Evolutionary conservation across 192 early-diverging fungal species (phyloP).

Genomic region (Podila clonocystis): DNA sequence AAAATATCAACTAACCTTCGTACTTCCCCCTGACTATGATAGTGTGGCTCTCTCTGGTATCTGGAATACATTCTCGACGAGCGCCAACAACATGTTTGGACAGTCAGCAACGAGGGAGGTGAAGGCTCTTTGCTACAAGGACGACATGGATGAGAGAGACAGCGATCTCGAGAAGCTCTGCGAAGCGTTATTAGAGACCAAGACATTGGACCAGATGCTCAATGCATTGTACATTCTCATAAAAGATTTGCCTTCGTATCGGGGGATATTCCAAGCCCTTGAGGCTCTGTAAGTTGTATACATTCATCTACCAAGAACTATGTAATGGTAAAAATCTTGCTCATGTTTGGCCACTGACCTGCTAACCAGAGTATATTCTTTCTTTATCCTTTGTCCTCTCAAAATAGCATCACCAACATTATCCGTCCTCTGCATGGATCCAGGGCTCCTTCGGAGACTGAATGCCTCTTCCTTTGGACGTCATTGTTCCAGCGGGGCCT

Average conservation of each 20-base stretch:
- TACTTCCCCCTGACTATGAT: not conserved
- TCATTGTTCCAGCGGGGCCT: slow-evolving; percentile 13
- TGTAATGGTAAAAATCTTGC: not conserved
- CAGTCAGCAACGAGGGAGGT: not conserved
- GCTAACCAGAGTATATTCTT: slow-evolving; percentile 1
- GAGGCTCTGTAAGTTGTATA: too few relatives aligned
- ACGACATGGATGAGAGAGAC: not conserved
- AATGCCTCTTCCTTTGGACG: slow-evolving; percentile 14
- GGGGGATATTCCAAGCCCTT: too few relatives aligned
- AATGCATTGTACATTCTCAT: not conserved
- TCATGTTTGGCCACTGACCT: slow-evolving; percentile 1
- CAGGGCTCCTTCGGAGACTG: slow-evolving; percentile 12
- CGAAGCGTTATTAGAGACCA: not conserved
- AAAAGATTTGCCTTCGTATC: too few relatives aligned
- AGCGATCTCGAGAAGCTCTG: not conserved
- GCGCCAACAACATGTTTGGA: slow-evolving; percentile 11
- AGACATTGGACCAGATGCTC: slow-evolving; percentile 8
- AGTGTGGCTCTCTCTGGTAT: slow-evolving; percentile 14
- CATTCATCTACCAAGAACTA: too few relatives aligned
- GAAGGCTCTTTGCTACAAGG: slow-evolving; percentile 6
- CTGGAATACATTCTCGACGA: slow-evolving; percentile 10
- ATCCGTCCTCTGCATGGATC: slow-evolving; percentile 16
- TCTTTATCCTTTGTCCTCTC: not conserved
- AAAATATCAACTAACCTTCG: not conserved
- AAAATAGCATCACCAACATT: slow-evolving; percentile 9